Evolutionary conservation across 2,329 filamentous ascomycete genomes (phyloP).

Genomic region (Penicillium sp.): DNA sequence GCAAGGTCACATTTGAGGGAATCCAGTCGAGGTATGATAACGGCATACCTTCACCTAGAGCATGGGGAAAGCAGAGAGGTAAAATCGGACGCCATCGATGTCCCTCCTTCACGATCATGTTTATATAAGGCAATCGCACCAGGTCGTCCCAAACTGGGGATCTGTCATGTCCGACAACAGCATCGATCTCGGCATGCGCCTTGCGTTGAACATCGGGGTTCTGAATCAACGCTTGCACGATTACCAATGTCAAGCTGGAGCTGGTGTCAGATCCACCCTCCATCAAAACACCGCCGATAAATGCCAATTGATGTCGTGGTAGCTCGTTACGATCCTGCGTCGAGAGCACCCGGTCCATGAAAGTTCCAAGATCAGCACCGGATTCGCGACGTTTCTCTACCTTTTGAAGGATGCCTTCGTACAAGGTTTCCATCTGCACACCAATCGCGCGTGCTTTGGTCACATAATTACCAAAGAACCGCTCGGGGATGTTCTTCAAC

Average conservation of each 20-base stretch:
- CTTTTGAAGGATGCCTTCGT: background rate
- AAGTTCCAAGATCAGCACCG: background rate
- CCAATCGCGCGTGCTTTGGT: background rate
- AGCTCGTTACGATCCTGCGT: background rate
- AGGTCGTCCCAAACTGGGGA: background rate
- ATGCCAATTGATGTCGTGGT: background rate
- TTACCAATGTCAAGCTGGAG: background rate
- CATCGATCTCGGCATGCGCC: background rate
- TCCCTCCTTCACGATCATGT: no score
- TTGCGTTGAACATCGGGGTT: background rate
- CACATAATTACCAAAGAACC: background rate
- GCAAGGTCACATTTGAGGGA: no score
- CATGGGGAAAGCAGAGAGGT: no score
- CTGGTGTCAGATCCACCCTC: background rate
- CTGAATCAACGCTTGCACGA: background rate
- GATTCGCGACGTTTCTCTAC: background rate
- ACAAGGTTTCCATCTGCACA: background rate
- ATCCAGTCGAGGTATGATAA: no score
- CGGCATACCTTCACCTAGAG: no score
- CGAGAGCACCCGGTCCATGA: background rate
- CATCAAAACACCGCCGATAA: background rate
- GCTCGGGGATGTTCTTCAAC: slow-evolving; percentile 29
- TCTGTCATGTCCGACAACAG: background rate
- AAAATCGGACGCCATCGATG: no score
- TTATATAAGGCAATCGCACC: background rate